phyloP scores from a whole-genome alignment of 2,329 filamentous ascomycete species.

The Xylaria digitata region DNA sequence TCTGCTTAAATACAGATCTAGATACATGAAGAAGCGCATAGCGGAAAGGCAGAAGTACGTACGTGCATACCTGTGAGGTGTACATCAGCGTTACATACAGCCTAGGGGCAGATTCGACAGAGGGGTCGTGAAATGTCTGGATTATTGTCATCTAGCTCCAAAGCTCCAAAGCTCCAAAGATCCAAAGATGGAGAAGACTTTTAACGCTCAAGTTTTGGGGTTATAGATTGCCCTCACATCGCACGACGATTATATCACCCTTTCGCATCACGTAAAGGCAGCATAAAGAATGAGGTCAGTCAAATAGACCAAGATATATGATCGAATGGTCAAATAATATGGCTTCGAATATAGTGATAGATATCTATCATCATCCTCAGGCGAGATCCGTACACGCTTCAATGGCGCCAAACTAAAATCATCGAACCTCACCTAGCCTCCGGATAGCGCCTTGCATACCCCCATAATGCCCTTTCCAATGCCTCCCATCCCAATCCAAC shows the following conservation, averaged over 20 bases:
- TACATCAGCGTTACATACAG: no score
- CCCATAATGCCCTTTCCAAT: slow-evolving; percentile 25
- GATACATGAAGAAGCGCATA: no score
- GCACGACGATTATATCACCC: no score
- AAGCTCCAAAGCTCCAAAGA: no score
- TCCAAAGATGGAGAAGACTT: no score
- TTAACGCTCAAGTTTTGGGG: not conserved
- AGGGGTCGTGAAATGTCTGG: no score
- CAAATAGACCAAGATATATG: not conserved
- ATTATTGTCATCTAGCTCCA: no score
- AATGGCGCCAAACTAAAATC: slow-evolving; percentile 15
- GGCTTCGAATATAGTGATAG: slow-evolving; percentile 25
- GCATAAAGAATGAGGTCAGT: not conserved
- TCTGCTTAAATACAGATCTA: not conserved
- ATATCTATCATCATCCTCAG: slow-evolving; percentile 33
- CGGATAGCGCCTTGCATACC: slow-evolving; percentile 36
- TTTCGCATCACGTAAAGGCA: not conserved
- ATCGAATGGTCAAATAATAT: slow-evolving; percentile 6
- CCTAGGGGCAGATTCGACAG: no score
- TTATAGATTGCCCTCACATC: not conserved
- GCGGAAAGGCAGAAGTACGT: no score
- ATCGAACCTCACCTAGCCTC: slow-evolving; percentile 23
- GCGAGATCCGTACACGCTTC: slow-evolving; percentile 15
- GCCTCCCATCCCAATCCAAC: slow-evolving; percentile 26
- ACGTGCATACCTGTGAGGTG: no score